Conservation (phyloP, 352 stramenopile species). For the Pilasporangium apinafurcum region DNA sequence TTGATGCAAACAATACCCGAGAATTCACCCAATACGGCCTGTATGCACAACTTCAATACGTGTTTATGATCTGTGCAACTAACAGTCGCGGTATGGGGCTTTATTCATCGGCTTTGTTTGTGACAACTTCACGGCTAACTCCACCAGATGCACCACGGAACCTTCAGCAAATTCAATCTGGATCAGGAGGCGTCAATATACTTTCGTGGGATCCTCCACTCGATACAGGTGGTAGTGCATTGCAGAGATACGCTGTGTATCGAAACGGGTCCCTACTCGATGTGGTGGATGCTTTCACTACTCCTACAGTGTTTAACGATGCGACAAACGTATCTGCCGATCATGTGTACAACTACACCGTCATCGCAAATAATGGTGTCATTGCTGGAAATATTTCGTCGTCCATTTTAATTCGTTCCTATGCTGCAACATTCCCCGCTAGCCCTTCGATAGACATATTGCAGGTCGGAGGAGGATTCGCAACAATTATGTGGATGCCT, state of each 20-base stretch:
- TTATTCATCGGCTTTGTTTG: conserved; percentile 21
- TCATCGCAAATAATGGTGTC: conserved; percentile 24
- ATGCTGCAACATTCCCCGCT: conserved; percentile 6
- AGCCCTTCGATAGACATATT: conserved; percentile 8
- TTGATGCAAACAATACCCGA: conserved; percentile 4
- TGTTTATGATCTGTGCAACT: conserved; percentile 26
- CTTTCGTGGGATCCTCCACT: conserved; percentile 31
- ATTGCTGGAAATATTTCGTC: background rate
- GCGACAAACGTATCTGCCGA: conserved; percentile 12
- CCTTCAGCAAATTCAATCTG: conserved; percentile 15
- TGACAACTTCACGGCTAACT: conserved; percentile 20
- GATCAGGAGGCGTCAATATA: conserved; percentile 31
- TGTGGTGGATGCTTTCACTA: background rate
- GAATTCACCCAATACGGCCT: conserved; percentile 20
- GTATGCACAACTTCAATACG: conserved; percentile 14
- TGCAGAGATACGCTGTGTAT: conserved; percentile 32
- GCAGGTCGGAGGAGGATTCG: conserved; percentile 18
- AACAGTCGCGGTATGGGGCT: conserved; percentile 27
- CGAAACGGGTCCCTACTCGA: conserved; percentile 18
- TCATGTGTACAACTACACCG: conserved; percentile 29
- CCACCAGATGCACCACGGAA: conserved; percentile 20
- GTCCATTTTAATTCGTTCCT: conserved; percentile 12
- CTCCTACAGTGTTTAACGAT: conserved; percentile 17
- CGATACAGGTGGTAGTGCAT: conserved; percentile 23
- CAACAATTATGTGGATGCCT: conserved; percentile 10